These are phyloP conservation scores for Rubia peregrina DNA, from an alignment of 305 asterid genomes.

Conservation along the genomic window DNA sequence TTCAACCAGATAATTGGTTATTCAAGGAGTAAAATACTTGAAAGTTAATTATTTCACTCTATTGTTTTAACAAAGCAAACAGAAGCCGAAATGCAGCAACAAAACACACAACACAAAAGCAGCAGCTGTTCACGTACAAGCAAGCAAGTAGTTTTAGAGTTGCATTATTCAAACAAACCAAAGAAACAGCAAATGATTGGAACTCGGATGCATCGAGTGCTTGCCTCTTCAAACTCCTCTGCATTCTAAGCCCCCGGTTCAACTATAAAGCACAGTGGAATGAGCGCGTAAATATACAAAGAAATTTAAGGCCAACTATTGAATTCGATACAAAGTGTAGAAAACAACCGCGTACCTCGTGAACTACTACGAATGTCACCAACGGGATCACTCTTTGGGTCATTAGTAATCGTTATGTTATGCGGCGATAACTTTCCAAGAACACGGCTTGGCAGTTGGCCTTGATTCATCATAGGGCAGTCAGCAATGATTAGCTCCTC, in stretches of 20 bases:
- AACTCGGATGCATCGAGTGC: too few relatives aligned
- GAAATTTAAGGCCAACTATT: too few relatives aligned
- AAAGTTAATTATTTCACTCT: too few relatives aligned
- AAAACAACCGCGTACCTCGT: not conserved
- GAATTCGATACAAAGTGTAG: not conserved
- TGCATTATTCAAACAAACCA: too few relatives aligned
- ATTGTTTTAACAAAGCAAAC: not conserved
- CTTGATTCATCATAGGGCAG: not conserved
- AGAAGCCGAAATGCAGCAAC: not conserved
- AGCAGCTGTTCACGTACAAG: not conserved
- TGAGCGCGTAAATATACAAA: not conserved
- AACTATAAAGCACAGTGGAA: not conserved
- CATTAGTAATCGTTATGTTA: not conserved
- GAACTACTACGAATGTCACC: not conserved
- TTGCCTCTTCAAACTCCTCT: not conserved
- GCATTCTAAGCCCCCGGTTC: not conserved
- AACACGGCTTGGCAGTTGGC: not conserved
- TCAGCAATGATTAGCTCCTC: not conserved
- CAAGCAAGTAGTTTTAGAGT: not conserved
- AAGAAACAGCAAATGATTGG: too few relatives aligned
- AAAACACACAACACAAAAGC: not conserved
- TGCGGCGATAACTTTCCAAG: not conserved
- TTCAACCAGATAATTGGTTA: too few relatives aligned
- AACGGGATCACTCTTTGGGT: not conserved
- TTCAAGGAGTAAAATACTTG: too few relatives aligned